Percentiles rank a stretch among this genome's conserved stretches.
phyloP scores from a whole-genome alignment of 768 basidiomycete genomes.

The Lyophyllum shimeji region DNA sequence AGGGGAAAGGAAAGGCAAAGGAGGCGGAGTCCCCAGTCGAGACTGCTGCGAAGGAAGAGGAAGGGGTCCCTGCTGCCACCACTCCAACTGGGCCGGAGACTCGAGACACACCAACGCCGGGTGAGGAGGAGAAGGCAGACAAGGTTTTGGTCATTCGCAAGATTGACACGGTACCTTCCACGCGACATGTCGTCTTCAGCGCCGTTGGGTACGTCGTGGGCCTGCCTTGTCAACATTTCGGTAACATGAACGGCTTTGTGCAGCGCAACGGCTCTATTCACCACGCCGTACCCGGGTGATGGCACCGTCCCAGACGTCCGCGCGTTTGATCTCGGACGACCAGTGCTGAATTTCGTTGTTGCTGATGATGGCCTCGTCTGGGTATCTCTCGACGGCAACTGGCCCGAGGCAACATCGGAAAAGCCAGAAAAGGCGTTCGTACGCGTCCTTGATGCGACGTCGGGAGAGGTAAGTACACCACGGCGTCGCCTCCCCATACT shows the following conservation, averaged over 20 bases:
- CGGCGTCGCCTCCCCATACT: background rate
- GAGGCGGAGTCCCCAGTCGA: constrained; percentile 22
- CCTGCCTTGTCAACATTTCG: background rate
- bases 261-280: constrained; percentile 73
- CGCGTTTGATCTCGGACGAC: constrained; percentile 22
- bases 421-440: constrained; percentile 5
- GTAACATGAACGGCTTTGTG: constrained; percentile 3
- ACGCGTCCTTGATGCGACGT: constrained; percentile 28
- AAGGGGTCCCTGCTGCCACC: constrained; percentile 7
- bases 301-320: constrained; percentile 13
- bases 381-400: constrained; percentile 24
- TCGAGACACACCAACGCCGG: background rate
- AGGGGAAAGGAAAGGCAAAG: constrained; percentile 23
- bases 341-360: constrained; percentile 21
- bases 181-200: constrained; percentile 57
- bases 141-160: constrained; percentile 57
- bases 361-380: constrained; percentile 20
- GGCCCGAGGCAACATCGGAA: constrained; percentile 12
- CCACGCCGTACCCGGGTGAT: constrained; percentile 28
- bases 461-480: constrained; percentile 36
- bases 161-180: constrained; percentile 49
- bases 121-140: constrained; percentile 21
- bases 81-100: background rate
- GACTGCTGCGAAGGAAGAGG: constrained; percentile 9
- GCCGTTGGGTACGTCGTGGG: constrained; percentile 61